phyloP scores from a whole-genome alignment of 2,329 filamentous ascomycete species.

The Chrysosporium queenslandicum region DNA sequence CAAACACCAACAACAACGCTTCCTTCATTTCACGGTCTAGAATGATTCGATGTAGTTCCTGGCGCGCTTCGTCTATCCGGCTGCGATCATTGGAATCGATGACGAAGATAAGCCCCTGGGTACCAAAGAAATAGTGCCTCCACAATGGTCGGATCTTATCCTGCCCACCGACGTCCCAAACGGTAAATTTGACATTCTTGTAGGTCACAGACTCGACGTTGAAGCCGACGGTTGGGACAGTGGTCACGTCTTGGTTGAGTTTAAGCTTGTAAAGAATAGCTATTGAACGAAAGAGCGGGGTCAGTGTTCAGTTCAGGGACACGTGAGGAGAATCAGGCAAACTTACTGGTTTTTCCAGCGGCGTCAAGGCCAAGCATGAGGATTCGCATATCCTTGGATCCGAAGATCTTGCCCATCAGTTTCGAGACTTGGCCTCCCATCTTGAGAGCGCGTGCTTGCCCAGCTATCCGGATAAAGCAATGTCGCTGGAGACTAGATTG shows the following conservation, averaged over 20 bases:
- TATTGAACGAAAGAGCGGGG: constrained; percentile 20
- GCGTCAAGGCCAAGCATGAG: constrained; percentile 97
- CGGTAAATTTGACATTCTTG: constrained; percentile 99
- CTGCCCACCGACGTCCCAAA: constrained; percentile 97
- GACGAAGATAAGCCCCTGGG: constrained; percentile 96
- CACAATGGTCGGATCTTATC: constrained; percentile 97
- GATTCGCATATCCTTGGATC: constrained; percentile 97
- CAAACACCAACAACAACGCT: constrained; percentile 85
- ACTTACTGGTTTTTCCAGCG: constrained; percentile 81
- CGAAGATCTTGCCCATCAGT: constrained; percentile 97
- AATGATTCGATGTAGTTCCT: constrained; percentile 93
- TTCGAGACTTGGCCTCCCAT: constrained; percentile 95
- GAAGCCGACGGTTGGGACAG: constrained; percentile 96
- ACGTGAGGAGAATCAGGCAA: background rate
- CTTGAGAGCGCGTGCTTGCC: constrained; percentile 27
- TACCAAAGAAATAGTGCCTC: constrained; percentile 95
- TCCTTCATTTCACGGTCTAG: constrained; percentile 98
- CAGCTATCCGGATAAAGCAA: background rate
- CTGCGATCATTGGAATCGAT: constrained; percentile 89
- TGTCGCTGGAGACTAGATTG: background rate
- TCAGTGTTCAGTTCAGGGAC: background rate
- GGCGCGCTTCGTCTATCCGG: constrained; percentile 84
- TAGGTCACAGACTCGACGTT: constrained; percentile 98
- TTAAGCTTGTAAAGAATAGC: constrained; percentile 98
- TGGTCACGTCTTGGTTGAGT: constrained; percentile 94